These are phyloP conservation scores for Cruciata laevipes DNA, from an alignment of 257 asterid species.

Conservation along the genomic window DNA sequence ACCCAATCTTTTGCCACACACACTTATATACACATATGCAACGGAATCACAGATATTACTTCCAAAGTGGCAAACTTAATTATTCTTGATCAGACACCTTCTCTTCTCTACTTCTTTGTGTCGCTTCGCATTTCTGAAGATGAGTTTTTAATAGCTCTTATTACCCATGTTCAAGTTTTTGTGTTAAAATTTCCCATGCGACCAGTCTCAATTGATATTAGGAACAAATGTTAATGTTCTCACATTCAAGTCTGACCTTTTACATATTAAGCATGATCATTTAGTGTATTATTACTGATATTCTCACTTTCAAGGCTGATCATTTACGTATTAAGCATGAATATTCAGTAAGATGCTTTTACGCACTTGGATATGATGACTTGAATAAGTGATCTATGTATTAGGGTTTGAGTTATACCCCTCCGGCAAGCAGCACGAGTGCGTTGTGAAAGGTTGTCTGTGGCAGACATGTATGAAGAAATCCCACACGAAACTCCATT, in stretches of 20 bases:
- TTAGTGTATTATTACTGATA: no score
- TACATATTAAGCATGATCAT: no score
- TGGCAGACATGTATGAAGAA: conserved; percentile 29
- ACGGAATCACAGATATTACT: neutral
- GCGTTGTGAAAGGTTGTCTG: conserved; percentile 20
- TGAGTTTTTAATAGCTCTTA: neutral
- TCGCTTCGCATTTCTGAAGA: conserved; percentile 1
- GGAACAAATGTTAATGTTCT: no score
- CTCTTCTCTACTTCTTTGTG: neutral
- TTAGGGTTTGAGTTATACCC: neutral
- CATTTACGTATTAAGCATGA: no score
- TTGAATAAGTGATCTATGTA: no score
- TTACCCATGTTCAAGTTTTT: no score
- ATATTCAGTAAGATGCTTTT: no score
- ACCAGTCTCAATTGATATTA: no score
- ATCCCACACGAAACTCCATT: conserved; percentile 27
- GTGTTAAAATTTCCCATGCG: no score
- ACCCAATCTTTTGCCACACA: neutral
- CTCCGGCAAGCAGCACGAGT: conserved; percentile 10
- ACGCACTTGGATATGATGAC: no score
- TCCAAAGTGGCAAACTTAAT: neutral
- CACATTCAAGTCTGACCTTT: no score
- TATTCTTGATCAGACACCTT: neutral
- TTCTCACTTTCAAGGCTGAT: no score
- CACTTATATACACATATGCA: neutral